Conservation (phyloP, 768 basidiomycete genomes). For the Kockovaella imperatae region DNA sequence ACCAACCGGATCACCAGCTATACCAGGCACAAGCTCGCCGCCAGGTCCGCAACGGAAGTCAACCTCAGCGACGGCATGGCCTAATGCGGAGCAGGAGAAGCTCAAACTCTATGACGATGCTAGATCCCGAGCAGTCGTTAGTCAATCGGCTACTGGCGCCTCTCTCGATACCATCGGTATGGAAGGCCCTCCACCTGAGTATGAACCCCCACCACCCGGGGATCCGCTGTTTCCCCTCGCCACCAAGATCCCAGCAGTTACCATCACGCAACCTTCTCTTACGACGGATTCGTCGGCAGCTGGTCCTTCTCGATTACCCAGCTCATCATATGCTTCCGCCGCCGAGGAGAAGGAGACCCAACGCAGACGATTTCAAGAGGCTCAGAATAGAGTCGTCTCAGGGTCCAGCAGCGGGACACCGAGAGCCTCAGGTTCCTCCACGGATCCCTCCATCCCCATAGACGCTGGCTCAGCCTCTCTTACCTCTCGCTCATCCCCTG, state of each 20-base stretch:
- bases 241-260: neutral
- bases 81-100: slow-evolving; percentile 34
- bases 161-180: slow-evolving; percentile 22
- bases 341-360: slow-evolving; percentile 36
- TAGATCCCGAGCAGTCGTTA: slow-evolving; percentile 19
- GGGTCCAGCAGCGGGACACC: too few relatives aligned
- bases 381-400: slow-evolving; percentile 5
- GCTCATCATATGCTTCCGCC: slow-evolving; percentile 18
- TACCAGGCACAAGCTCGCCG: neutral
- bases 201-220: slow-evolving; percentile 21
- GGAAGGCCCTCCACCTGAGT: slow-evolving; percentile 33
- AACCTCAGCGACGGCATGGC: slow-evolving; percentile 15
- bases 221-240: neutral
- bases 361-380: slow-evolving; percentile 33
- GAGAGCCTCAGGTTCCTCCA: too few relatives aligned
- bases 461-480: neutral
- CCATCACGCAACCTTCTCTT: neutral
- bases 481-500: neutral
- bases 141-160: slow-evolving; percentile 17
- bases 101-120: slow-evolving; percentile 25
- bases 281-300: neutral
- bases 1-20: slow-evolving; percentile 1
- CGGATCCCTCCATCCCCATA: neutral
- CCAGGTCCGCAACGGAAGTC: neutral
- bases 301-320: neutral